Evolutionary conservation across 441 rosid genomes (phyloP).

Genomic region (Jatropha multifida): DNA sequence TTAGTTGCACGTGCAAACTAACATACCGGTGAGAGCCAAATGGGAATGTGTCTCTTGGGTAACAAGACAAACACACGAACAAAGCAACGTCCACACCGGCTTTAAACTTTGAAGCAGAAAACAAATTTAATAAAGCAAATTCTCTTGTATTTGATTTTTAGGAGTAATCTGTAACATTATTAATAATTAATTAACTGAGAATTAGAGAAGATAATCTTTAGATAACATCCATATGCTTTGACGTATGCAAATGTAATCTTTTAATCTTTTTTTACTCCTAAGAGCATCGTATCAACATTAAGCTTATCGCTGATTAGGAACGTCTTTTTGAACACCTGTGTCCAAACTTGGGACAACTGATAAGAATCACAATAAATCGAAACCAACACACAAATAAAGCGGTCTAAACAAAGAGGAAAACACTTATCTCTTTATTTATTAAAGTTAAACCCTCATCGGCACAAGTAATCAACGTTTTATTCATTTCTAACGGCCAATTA

Average conservation of each 20-base stretch:
- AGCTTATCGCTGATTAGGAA: neutral
- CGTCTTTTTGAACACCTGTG: neutral
- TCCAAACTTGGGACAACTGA: neutral
- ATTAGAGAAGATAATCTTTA: constrained; percentile 24
- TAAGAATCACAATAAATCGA: constrained; percentile 1
- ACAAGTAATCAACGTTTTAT: neutral
- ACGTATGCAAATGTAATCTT: neutral
- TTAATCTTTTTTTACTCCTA: neutral
- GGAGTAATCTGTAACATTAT: too few species aligned
- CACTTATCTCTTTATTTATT: neutral
- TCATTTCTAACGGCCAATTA: neutral
- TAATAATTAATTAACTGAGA: constrained; percentile 14
- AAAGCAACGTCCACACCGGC: constrained; percentile 18
- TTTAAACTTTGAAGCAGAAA: constrained; percentile 16
- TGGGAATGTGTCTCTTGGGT: constrained; percentile 24
- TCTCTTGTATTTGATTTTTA: too few species aligned
- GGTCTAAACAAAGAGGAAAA: constrained; percentile 23
- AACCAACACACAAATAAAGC: constrained; percentile 13
- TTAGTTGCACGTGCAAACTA: constrained; percentile 10
- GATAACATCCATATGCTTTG: constrained; percentile 26
- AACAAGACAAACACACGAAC: constrained; percentile 19
- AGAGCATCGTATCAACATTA: neutral
- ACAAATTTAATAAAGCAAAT: too few species aligned
- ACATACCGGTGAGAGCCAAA: constrained; percentile 21
- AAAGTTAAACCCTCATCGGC: neutral